Base-by-base conservation (phyloP, 2,329 filamentous ascomycete species). In the Bipolaris victoriae region DNA sequence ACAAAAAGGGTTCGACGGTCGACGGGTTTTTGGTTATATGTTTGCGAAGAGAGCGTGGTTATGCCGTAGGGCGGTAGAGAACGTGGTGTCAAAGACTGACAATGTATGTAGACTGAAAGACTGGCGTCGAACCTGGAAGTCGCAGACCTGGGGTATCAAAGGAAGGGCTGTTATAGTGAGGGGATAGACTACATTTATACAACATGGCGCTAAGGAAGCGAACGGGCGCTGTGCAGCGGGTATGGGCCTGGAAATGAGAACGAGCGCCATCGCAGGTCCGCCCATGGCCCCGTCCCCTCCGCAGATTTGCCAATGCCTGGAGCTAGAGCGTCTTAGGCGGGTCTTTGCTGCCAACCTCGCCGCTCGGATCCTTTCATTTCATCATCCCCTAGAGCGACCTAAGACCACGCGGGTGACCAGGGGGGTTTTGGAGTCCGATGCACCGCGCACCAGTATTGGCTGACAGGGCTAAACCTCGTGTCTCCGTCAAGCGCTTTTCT, bases 401-500 rank as follows among this genome's bases (percentile, higher is more conserved):
- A 48, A 48, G 33, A 22, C 16, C 49, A 41, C 37, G 37, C 41
- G 52, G 60, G 58, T 47, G 50, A 33, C 49, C 44, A 40, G 37
- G 57, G 60, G 37, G 57, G 60, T 64, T 66, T 64, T 57, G 50
- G 33, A 60, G 58, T 55, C 44, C 29, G 55, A 40, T 20, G 49
- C 54, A 43, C 53, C 37, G 46, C 48, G n/a, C 11, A 50, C 40
- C 10, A 29, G 52, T 51, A 65, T 58, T 69, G 63, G 59, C 47
- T 57, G 50, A 56, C 48, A 49, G n/a, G 10, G 37, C n/a, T 9
- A 45, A 31, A 39, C 31, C 40, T 31, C 45, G 40, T 64, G 63
- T 37, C 64, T 41, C 60, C 68, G n/a, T 39, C 37, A 70, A 72
- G 65, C 77, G 83, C 77, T 83, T 83, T 83, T 71, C 76, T 85